Evolutionary conservation across 176 grass and related monocot genomes (phyloP), one percentile per base, ranked within the genome.

Genomic region (Otatea glauca): DNA sequence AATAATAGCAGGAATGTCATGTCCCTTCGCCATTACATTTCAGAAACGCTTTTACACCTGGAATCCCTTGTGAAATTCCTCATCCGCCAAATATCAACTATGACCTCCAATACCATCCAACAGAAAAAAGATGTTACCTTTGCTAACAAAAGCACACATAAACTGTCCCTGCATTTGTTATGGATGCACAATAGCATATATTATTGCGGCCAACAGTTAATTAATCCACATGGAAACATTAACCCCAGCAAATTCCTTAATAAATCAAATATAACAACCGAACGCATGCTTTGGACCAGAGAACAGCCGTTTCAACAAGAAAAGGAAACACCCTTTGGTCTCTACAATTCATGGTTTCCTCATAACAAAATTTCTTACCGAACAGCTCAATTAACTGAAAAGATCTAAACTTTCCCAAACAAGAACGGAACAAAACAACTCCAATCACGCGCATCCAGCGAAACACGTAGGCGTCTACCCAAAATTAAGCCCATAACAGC

Each of bases 1-100:
- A 68, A 44, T 83, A 83, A 80, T 61, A 80, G 4, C 59, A 80
- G 53, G 24, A 58, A 68, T 74, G 68, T 48, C 37, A 15, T 59
- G 18, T 21, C 38, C 32, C 11, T 58, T 60, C 43, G 7, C 25
- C 17, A 29, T 74, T 66, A 72, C 61, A 32, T 63, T 79, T 20
- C 8, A 83, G n/a, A 38, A 71, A 54, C 27, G 6, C 12, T 72
- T 79, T 71, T 84, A 35, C 37, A 45, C 56, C 41, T 68, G 10
- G 49, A 54, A 84, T 25, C 32, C 72, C 24, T 55, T 8, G 21
- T 62, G 10, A 60, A 45, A 84, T 38, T 27, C 73, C 18, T 56
- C 29, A 75, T 50, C 42, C 49, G 73, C 62, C 54, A 69, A 70
- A 23, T 14, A 74, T 20, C 58, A 76, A 24, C 32, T 65, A 65